phyloP scores from a whole-genome alignment of 331 rosid species.

The Phaseolus coccineus region DNA sequence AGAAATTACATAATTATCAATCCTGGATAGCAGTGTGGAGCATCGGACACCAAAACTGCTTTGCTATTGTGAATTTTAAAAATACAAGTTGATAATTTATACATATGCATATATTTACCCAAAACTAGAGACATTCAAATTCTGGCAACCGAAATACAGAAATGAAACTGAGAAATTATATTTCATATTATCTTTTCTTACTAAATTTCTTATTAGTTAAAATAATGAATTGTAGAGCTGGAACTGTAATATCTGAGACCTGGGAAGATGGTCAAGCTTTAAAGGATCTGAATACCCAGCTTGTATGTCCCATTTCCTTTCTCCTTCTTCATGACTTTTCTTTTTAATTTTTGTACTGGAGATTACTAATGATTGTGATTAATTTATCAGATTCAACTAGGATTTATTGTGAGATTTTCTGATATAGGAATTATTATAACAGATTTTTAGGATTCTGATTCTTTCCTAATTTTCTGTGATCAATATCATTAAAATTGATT shows the following conservation, averaged over 20 bases:
- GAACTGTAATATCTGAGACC: constrained; percentile 95
- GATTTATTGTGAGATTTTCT: constrained; percentile 10
- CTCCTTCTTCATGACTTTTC: constrained; percentile 4
- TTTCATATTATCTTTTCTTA: constrained; percentile 1
- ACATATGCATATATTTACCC: neutral
- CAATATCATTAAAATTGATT: neutral
- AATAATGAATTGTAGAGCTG: constrained; percentile 76
- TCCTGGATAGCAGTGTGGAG: neutral
- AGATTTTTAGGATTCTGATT: neutral
- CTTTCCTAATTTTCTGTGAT: neutral
- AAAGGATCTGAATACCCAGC: constrained; percentile 90
- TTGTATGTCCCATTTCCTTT: constrained; percentile 66
- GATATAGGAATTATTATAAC: neutral
- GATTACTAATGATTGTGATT: neutral
- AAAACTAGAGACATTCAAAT: neutral
- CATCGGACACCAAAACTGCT: neutral
- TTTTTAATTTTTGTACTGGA: constrained; percentile 28
- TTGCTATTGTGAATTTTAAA: neutral
- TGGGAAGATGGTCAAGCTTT: constrained; percentile 99
- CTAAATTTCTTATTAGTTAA: constrained; percentile 28
- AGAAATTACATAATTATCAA: constrained; percentile 11
- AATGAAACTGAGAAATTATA: neutral
- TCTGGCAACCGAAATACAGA: neutral
- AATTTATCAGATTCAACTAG: constrained; percentile 13
- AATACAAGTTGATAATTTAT: neutral